Base-by-base conservation (phyloP, 345 rosid genomes). In the Carallia brachiata region DNA sequence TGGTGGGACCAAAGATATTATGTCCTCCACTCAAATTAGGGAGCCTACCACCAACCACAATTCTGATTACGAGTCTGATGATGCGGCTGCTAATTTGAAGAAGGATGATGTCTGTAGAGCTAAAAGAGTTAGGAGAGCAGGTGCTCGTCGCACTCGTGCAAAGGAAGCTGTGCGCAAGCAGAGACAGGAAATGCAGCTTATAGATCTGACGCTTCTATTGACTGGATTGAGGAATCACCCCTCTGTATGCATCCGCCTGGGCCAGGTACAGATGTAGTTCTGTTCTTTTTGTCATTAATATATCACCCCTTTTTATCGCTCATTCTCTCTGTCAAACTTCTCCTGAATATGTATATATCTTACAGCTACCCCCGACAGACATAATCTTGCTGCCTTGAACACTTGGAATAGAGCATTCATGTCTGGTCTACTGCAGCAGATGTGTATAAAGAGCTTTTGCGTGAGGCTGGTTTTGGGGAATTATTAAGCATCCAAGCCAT, bases 91-190 rank as follows among this genome's bases (percentile, higher is more conserved):
- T 32, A 32, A 32, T 32, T 32, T 32, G 34, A 32, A 32, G 13
- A 5, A 3, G 39, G 17, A 60, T 13, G 44, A 39, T 60, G 1
- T n/a, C 10, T 9, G 16, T 30, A 17, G 62, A 59, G 62, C 32
- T 60, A 32, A 15, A 15, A 60, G 37, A 34, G n/a, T 15, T 15
- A 60, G 44, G n/a, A 60, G 63, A 60, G 63, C 63, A 34, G 63
- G 44, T 32, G 31, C n/a, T 60, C 63, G 19, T 34, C 40, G 63
- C 7, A 60, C 40, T 31, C 63, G 63, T 60, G 40, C 63, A 4
- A 60, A 60, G 40, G 31, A 16, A 13, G 63, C 63, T 17, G 18
- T 31, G 12, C 19, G 63, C 7, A 17, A 60, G 8, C 63, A 32
- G 39, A 60, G 40, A 15, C 16, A 60, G 36, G 7, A 37, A 60